phyloP scores from a whole-genome alignment of 805 yeast genomes.

The Barnettozyma californica region DNA sequence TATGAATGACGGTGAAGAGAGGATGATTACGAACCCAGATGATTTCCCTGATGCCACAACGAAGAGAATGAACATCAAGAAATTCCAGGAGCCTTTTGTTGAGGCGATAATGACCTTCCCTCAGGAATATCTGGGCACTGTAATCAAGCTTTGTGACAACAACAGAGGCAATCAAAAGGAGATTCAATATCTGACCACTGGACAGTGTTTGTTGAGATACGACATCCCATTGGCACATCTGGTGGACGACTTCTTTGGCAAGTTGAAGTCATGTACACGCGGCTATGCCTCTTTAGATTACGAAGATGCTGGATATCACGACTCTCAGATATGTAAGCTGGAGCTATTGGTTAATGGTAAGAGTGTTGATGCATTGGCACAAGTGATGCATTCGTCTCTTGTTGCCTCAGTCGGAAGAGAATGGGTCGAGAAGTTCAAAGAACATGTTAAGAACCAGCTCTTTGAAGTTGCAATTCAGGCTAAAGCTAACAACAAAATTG shows the following conservation, averaged over 20 bases:
- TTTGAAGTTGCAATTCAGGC: constrained; percentile 95
- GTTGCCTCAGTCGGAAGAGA: constrained; percentile 68
- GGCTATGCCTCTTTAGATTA: constrained; percentile 95
- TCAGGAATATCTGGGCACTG: constrained; percentile 79
- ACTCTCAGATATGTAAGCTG: constrained; percentile 77
- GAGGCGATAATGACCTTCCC: constrained; percentile 90
- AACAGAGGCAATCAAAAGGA: constrained; percentile 83
- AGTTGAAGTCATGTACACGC: constrained; percentile 78
- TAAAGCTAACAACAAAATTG: constrained; percentile 66
- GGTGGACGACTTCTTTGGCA: constrained; percentile 94
- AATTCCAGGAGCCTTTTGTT: constrained; percentile 81
- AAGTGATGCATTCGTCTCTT: constrained; percentile 80
- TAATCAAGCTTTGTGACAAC: constrained; percentile 78
- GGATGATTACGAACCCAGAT: constrained; percentile 81
- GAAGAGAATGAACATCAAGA: constrained; percentile 36
- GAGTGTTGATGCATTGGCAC: constrained; percentile 88
- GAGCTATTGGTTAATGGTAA: constrained; percentile 86
- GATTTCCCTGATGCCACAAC: constrained; percentile 68
- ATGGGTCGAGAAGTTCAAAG: constrained; percentile 79
- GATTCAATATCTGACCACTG: constrained; percentile 67
- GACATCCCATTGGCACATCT: constrained; percentile 81
- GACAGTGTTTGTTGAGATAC: constrained; percentile 78
- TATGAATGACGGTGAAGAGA: constrained; percentile 58
- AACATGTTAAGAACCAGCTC: constrained; percentile 73
- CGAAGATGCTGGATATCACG: constrained; percentile 84